Base-by-base conservation (phyloP, 1,139 yeast genomes). In the Blastobotrys niveus region DNA sequence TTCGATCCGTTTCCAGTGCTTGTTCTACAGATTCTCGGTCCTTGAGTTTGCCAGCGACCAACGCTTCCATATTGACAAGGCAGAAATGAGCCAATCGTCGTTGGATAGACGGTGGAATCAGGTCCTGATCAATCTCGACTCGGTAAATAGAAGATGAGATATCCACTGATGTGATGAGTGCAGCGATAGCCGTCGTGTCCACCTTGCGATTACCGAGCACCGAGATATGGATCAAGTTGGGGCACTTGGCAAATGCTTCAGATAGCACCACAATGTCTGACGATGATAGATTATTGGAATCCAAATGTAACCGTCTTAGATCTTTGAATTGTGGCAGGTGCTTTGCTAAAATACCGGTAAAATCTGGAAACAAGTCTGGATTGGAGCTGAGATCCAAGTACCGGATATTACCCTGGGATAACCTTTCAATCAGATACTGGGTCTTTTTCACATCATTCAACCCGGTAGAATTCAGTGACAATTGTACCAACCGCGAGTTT, bases 41-140 rank as follows among this genome's bases (percentile, higher is more conserved):
- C 53, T 66, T 67, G 17, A 46, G 42, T 22, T 48, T 52, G n/a
- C 55, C 56, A 17, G 55, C 53, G 12, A 60, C 54, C 15, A 53
- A 43, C 14, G 50, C 43, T 43, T 86, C 89, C 83, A 88, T 81
- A 60, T 88, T 88, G 57, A 83, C 76, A 82, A 88, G 80, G 57
- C 89, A 71, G 58, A 83, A 82, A 49, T 84, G 76, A 0, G 94
- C 93, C 50, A 88, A 77, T 60, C 89, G 76, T 34, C 88, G 84
- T 24, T 83, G 77, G 40, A 88, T 70, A 50, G 79, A 79, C 51
- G 82, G 88, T 15, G 85, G 77, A 47, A 86, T 73, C 48, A 73
- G 64, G 42, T 77, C 83, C 52, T 77, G 76, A 58, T 87, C 95
- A 44, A 86, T 67, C 55, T 86, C 95, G 43, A 89, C 66, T 1